Evolutionary conservation across 441 rosid species (phyloP), one percentile per base, ranked within the genome.

Genomic region (Eugenia klotzschiana): DNA sequence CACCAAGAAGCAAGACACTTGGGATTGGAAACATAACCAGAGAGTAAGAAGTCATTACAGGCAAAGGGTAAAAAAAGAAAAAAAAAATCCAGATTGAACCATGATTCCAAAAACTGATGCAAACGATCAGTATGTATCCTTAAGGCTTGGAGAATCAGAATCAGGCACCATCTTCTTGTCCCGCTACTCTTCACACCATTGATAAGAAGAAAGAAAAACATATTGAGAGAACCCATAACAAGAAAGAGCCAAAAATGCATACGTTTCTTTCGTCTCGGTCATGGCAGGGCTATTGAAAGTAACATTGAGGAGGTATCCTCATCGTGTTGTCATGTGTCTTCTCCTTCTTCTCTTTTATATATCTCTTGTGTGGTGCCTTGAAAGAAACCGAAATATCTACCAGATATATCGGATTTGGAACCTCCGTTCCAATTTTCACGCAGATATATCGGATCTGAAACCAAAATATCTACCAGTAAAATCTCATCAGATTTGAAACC

Each of bases 161-260:
- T 94, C 88, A 60, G 98, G 98, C 86, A 92, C 91, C 16, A 89
- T 83, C 86, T 89, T 93, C 91, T 81, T 93, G 80, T 92, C 92
- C 89, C 89, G 92, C 52, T 41, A 41, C 43, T 41, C 43, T 41
- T 41, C 43, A 41, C 43, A 2, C 43, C 43, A 41, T 41, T 41
- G 43, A 41, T 41, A 41, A 41, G 43, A 41, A 41, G 43, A 41
- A 41, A 41, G 43, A 41, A 41, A 41, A 41, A 41, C 9, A 41
- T 41, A 41, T 41, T 41, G 43, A 41, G 43, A 41, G 43, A 41
- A 41, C 9, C 43, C 43, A 41, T 41, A 41, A 41, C 43, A 88
- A 84, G 82, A 81, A 60, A 60, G 73, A 60, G 43, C 43, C 43
- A 41, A 41, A 40, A 40, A 40, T 40, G 43, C 43, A 40, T 40